Evolutionary conservation across 495 filamentous ascomycete species (phyloP), one percentile per base, ranked within the genome.

Genomic region (Tuber magnatum): DNA sequence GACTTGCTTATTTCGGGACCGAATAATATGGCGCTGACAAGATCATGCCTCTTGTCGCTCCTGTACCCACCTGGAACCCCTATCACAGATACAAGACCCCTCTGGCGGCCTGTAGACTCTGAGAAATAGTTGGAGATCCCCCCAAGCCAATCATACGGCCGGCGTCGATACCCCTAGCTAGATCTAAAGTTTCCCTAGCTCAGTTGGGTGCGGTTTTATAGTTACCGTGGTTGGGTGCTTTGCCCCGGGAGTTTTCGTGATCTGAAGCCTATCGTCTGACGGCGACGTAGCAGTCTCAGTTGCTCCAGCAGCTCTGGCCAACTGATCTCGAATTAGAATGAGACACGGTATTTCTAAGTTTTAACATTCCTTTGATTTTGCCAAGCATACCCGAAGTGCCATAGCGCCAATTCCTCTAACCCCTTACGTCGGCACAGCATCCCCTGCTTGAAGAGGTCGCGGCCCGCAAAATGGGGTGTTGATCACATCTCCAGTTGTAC

Each of bases 181-280:
- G 16, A 0, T 90, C 89, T 39, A 90, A 78, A 75, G 85, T 84
- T 77, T 86, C 85, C 74, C 87, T 86, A 73, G 88, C 90, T 90
- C 90, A 91, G 78, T 88, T 86, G 0, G 85, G 80, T 44, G 88
- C 85, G 14, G 84, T 86, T 75, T 87, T 89, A 82, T 92, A 92
- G 82, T 91, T 91, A n/a, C n/a, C n/a, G n/a, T n/a, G 61, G 86
- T 75, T 48, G 86, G 84, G 69, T 84, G 84, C 71, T 87, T 86
- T 35, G 87, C 88, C n/a, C 87, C 87, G 18, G 88, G 84, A 18
- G 73, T 78, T 72, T 81, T 76, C 2, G 86, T 78, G 2, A 81
- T 39, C 72, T 81, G 61, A 16, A 76, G 82, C 75, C 86, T 86
- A n/a, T 78, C 80, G 0, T 43, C 51, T 0, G 83, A 82, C 42